Evolutionary conservation across 2,329 filamentous ascomycete species (phyloP).

Genomic region (Penicillium palitans): DNA sequence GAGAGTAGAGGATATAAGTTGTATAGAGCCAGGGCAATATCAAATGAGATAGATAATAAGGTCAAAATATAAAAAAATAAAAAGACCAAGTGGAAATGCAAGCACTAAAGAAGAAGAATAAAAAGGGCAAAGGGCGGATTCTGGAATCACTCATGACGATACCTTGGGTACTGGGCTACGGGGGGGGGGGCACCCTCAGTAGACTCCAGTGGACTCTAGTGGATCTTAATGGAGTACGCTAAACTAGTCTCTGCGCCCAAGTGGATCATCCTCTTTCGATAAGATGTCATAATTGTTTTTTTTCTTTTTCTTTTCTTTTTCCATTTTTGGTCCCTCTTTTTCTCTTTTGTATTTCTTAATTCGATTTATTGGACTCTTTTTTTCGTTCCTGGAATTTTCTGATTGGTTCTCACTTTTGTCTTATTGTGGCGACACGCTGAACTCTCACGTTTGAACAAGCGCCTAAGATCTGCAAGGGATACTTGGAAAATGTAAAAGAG

Average conservation of each 20-base stretch:
- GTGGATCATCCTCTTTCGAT: conserved; percentile 6
- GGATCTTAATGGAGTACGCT: neutral
- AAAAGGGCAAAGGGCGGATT: conserved; percentile 13
- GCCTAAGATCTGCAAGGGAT: conserved; percentile 12
- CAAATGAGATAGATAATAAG: neutral
- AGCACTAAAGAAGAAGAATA: conserved; percentile 10
- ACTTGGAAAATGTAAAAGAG: neutral
- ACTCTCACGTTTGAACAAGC: conserved; percentile 14
- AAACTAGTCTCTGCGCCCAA: conserved; percentile 10
- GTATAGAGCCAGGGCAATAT: neutral
- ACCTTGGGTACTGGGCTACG: conserved; percentile 5
- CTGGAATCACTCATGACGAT: conserved; percentile 26
- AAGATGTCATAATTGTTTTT: conserved; percentile 12
- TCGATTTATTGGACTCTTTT: neutral
- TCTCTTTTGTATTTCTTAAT: neutral
- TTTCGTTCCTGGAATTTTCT: neutral
- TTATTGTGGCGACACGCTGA: conserved; percentile 2
- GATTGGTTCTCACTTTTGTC: neutral
- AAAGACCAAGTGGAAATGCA: neutral
- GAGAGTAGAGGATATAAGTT: neutral
- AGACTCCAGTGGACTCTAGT: neutral
- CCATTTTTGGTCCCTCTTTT: neutral
- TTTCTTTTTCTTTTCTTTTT: neutral
- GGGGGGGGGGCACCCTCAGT: conserved; percentile 1
- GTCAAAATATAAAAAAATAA: neutral